Evolutionary conservation across 2,329 filamentous ascomycete species (phyloP), one percentile per base, ranked within the genome.

Genomic region (Botrytis galanthina): DNA sequence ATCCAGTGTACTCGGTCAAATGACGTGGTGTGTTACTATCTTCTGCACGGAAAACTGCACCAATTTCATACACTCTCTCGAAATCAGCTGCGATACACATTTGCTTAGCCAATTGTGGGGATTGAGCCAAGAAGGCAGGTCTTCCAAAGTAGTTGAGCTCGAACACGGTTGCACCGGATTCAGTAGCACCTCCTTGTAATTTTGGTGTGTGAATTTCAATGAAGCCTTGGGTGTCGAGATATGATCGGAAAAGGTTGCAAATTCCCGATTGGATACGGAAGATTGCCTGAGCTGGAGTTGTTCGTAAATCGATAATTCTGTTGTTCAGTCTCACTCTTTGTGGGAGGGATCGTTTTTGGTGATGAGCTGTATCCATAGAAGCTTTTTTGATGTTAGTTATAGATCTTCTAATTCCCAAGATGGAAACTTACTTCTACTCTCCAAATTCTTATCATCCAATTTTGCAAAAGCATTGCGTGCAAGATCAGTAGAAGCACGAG

Each of bases 11-110:
- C 82, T 98, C 95, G 0, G 95, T 97, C 86, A 98, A 86, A 81
- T 98, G 95, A 54, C 95, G 91, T 80, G 97, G 95, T 0, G 95
- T 98, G 82, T 98, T 98, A 80, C 93, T 97, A 84, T 98, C 97
- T 81, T 98, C 95, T 0, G 95, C 95, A 77, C 95, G 90, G 86
- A 98, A 98, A 10, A 98, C 94, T 3, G 93, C 91, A 26, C 93
- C 93, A 76, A 96, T 91, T 81, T 98, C 95, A 79, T 95, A 98
- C 10, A 98, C 95, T 69, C 91, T 90, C 73, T 92, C 91, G 80
- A 97, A 96, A 81, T 98, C 95, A 42, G 94, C 91, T 8, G 94
- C 93, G 59, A 98, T 94, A 70, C 90, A 89, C 92, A 97, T 95
- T 82, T 98, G 95, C 84, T 98, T 98, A 71, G 93, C 93, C 76